Evolutionary conservation across 805 yeast genomes (phyloP).

Genomic region (Hanseniaspora jakobsenii): DNA sequence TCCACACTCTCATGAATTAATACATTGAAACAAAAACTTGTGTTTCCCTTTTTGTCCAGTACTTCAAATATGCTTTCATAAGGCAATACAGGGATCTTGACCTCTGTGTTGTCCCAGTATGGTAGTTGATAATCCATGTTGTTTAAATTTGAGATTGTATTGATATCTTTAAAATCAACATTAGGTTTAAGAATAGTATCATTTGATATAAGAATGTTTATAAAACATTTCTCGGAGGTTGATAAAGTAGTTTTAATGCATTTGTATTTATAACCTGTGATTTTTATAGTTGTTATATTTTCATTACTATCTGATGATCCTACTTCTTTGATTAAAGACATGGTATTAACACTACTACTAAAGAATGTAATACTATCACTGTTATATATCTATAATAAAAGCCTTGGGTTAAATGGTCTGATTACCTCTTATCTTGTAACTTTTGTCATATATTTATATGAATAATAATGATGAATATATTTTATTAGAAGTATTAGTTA

Average conservation of each 20-base stretch:
- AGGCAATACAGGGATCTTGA: constrained; percentile 7
- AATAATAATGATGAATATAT: too few relatives aligned
- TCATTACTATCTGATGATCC: neutral
- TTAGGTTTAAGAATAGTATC: constrained; percentile 3
- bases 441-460: too few relatives aligned
- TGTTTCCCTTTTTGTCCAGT: neutral
- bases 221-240: constrained; percentile 14
- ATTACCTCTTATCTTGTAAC: too few relatives aligned
- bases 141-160: too few relatives aligned
- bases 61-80: constrained; percentile 10
- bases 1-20: constrained; percentile 5
- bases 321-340: constrained; percentile 3
- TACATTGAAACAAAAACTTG: constrained; percentile 10
- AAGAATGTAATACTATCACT: too few relatives aligned
- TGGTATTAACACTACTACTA: too few relatives aligned
- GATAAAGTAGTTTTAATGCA: constrained; percentile 13
- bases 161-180: neutral
- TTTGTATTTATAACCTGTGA: constrained; percentile 6
- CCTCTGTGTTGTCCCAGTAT: constrained; percentile 3
- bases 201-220: constrained; percentile 3
- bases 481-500: too few relatives aligned
- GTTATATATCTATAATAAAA: too few relatives aligned
- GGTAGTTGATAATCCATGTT: neutral
- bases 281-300: too few relatives aligned
- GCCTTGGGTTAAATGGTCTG: too few relatives aligned